Percentiles rank a stretch among this genome's conserved stretches.
Conservation (phyloP, 805 yeast genomes). For the Saturnispora sanitii region DNA sequence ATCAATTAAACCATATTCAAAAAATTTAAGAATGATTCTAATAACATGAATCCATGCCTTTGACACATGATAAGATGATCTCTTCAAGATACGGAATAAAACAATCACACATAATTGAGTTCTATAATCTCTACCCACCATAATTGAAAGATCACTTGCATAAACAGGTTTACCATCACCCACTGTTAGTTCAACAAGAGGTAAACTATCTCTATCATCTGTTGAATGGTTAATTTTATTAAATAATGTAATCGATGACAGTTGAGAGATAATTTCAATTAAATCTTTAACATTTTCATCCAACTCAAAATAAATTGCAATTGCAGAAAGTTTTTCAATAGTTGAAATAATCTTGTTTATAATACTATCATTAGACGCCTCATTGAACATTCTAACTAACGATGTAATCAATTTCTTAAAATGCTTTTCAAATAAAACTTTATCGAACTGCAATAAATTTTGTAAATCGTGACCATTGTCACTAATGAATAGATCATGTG, state of each 20-base stretch:
- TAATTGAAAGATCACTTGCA: slow-evolving; percentile 72
- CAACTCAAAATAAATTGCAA: slow-evolving; percentile 58
- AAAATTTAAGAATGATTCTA: slow-evolving; percentile 51
- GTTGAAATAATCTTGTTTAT: slow-evolving; percentile 81
- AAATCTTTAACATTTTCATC: slow-evolving; percentile 52
- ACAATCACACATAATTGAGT: slow-evolving; percentile 87
- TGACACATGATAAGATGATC: slow-evolving; percentile 41
- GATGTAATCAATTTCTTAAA: slow-evolving; percentile 63
- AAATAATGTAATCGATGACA: slow-evolving; percentile 53
- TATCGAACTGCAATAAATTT: slow-evolving; percentile 49
- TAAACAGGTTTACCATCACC: slow-evolving; percentile 53
- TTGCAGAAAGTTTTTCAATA: slow-evolving; percentile 71
- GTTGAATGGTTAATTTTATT: slow-evolving; percentile 22
- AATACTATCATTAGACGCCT: slow-evolving; percentile 84
- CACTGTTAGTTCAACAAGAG: slow-evolving; percentile 36
- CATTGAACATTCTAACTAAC: slow-evolving; percentile 67
- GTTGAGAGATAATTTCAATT: slow-evolving; percentile 52
- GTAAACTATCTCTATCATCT: slow-evolving; percentile 32
- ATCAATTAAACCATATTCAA: slow-evolving; percentile 60
- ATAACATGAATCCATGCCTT: slow-evolving; percentile 50
- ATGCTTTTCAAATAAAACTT: slow-evolving; percentile 52
- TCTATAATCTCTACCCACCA: slow-evolving; percentile 83
- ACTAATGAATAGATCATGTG: slow-evolving; percentile 9
- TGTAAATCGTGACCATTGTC: slow-evolving; percentile 14
- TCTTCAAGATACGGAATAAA: slow-evolving; percentile 63